Base-by-base conservation (phyloP, 2,329 filamentous ascomycete species). In the Cladosporium sp. region DNA sequence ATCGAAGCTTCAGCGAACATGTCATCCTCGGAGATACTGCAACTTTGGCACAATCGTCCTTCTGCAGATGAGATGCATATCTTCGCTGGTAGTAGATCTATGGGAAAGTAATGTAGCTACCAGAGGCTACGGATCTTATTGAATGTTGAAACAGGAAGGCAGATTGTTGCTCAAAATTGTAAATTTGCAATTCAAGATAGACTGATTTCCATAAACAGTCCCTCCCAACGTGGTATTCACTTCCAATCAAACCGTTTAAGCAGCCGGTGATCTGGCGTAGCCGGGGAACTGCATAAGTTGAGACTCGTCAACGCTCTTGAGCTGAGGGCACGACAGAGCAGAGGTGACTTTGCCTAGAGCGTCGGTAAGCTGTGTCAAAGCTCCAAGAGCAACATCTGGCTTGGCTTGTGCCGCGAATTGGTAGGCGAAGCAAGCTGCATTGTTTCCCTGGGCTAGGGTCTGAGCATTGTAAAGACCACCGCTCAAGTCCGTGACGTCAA, bases 401-500 rank as follows among this genome's bases (percentile, higher is more conserved):
- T 74, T 68, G 59, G 74, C 73, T 2, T 78, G 76, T 64, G 77
- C 74, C 55, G 76, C 68, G n/a, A 77, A 49, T 62, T 79, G 67
- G 59, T 78, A 74, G 3, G 72, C 73, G 63, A 79, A 77, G 68
- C 78, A 79, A 1, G 75, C 70, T 6, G 79, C 72, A 65, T 77
- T 78, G 71, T 80, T 77, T 11, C 74, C 76, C n/a, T 69, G 49
- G 61, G 69, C 57, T 4, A 73, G 66, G n/a, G 52, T 67, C 2
- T 64, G 24, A 24, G 65, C 61, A 64, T 85, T 84, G 68, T 81
- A 79, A 0, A 84, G 72, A 28, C 80, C 80, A 12, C 75, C 74
- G 18, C 77, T 79, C 12, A 82, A 65, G 55, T 79, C 70, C 11
- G 54, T 65, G 4, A 78, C 68, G 63, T 80, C 71, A 32, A 80